Base-by-base conservation (phyloP, 129 eudicot species). In the Rutidosis leptorrhynchoides region DNA sequence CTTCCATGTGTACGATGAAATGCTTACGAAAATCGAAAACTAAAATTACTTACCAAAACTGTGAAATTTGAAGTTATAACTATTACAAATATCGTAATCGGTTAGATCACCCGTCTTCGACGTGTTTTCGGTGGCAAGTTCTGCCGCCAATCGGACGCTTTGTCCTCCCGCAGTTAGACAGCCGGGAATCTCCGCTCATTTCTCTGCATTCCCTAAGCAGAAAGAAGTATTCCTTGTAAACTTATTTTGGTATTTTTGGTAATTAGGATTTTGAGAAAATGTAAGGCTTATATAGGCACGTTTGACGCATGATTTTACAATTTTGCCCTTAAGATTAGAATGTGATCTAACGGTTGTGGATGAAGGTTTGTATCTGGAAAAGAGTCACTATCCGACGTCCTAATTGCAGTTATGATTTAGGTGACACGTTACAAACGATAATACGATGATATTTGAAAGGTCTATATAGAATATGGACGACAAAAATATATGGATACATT, bases 111-210 rank as follows among this genome's bases (percentile, higher is more conserved):
- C 81, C 81, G 81, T 77, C 81, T 65, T 77, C 81, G 0, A 77
- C 81, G 77, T 77, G 77, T 72, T 77, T 77, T 8, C 81, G 81
- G 77, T 77, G 81, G 69, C 81, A 77, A 51, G 48, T 71, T 37
- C 81, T 65, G 81, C 81, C 77, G 58, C 77, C 77, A 49, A 71
- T 48, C 0, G 63, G 64, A 64, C 72, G 55, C 25, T 77, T 71
- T 12, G 77, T 27, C 32, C 73, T 64, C 0, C 68, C 73, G 11
- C 68, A 25, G 77, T 77, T 77, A 70, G 68, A 77, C 77, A 71
- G 64, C 46, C 69, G 74, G 59, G 81, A 71, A 22, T 65, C 73
- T 65, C 63, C 81, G 14, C 37, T 77, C 81, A 77, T 77, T 63
- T 77, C 77, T 77, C 81, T 71, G 77, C 81, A 77, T 77, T 77